A percentile compares a stretch with the other conserved stretches of the same genome.
Conservation (phyloP, 1,284 basidiomycete genomes). For the Salmacisia buchloeana region DNA sequence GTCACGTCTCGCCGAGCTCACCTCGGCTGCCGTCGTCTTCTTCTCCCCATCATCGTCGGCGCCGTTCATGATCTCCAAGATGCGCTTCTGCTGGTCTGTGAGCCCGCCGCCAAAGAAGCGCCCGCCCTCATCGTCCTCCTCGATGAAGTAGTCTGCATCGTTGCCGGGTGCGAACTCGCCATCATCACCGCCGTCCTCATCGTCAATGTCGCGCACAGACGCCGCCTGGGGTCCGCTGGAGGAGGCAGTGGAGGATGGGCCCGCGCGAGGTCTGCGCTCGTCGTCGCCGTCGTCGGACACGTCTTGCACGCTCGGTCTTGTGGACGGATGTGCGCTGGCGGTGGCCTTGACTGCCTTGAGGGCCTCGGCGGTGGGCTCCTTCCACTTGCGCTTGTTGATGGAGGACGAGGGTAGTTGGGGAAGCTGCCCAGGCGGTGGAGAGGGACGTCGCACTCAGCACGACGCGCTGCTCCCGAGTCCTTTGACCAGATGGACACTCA, state of each 20-base stretch:
- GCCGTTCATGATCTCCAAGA: constrained; percentile 44
- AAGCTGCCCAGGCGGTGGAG: constrained; percentile 16
- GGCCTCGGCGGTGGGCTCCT: constrained; percentile 19
- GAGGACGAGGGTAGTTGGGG: constrained; percentile 40
- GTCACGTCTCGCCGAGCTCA: no score
- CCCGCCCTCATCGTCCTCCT: constrained; percentile 45
- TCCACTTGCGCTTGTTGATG: constrained; percentile 45
- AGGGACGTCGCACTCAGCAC: background rate
- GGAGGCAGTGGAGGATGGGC: background rate
- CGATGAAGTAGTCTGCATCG: constrained; percentile 27
- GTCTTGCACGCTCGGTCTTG: background rate
- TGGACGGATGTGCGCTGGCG: background rate
- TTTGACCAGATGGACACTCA: constrained; percentile 9
- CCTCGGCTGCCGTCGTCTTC: constrained; percentile 8
- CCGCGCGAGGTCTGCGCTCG: background rate
- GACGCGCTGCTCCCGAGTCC: no score
- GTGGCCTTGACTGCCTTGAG: constrained; percentile 16
- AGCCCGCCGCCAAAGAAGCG: constrained; percentile 47
- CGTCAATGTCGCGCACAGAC: background rate
- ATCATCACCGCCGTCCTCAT: constrained; percentile 14
- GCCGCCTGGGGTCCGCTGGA: background rate
- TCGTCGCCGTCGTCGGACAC: constrained; percentile 12
- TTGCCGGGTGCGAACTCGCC: constrained; percentile 14
- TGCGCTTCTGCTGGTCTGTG: constrained; percentile 38
- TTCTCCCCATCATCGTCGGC: constrained; percentile 12